phyloP scores from a whole-genome alignment of 2,329 filamentous ascomycete species.

The Ascochyta pisi region DNA sequence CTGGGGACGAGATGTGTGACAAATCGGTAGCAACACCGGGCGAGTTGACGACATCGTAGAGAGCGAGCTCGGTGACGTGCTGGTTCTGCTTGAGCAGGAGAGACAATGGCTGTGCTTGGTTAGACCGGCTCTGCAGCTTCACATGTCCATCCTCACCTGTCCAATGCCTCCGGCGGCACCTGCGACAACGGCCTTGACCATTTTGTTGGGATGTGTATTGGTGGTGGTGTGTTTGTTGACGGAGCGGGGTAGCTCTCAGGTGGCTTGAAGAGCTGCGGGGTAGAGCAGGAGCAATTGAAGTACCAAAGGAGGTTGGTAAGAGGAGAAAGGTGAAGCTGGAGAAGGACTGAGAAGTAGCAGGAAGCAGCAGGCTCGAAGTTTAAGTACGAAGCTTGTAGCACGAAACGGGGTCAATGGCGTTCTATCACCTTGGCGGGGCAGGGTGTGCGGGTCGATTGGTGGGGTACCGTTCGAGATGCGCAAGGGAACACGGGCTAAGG shows the following conservation, averaged over 20 bases:
- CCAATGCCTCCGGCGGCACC: conserved; percentile 98
- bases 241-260: conserved; percentile 27
- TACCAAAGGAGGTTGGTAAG: conserved; percentile 18
- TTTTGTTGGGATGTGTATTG: conserved; percentile 37
- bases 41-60: conserved; percentile 99
- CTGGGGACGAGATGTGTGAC: conserved; percentile 93
- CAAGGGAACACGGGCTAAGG: conserved; percentile 13
- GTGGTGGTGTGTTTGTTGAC: conserved; percentile 17
- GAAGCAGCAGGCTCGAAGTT: conserved; percentile 26
- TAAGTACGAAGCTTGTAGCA: conserved; percentile 38
- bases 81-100: conserved; percentile 92
- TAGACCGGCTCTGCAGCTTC: conserved; percentile 19
- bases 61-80: conserved; percentile 86
- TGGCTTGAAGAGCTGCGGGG: conserved; percentile 11
- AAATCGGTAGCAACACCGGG: conserved; percentile 95
- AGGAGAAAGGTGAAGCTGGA: conserved; percentile 9
- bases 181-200: conserved; percentile 69
- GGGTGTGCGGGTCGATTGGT: conserved; percentile 33
- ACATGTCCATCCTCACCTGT: conserved; percentile 67
- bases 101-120: conserved; percentile 77
- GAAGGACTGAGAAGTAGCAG: conserved; percentile 17
- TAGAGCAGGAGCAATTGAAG: conserved; percentile 24
- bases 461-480: conserved; percentile 31
- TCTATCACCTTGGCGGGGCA: conserved; percentile 16
- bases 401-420: conserved; percentile 29